Evolutionary conservation across 306 rosid genomes (phyloP).

Genomic region (Bauhinia variegata): DNA sequence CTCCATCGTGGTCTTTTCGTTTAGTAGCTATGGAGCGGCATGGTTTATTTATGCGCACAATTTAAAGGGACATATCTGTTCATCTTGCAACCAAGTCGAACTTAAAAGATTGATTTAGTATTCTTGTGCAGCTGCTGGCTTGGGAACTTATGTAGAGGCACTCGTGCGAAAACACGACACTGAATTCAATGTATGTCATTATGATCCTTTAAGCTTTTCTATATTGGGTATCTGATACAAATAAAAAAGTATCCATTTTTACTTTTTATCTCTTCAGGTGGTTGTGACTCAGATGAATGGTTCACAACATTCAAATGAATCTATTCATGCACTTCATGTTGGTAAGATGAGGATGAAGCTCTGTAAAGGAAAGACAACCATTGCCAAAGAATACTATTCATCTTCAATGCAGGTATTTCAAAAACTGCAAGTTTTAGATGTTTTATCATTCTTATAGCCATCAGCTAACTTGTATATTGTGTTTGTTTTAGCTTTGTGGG

Average conservation of each 20-base stretch:
- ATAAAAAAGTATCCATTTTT: no score
- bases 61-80: no score
- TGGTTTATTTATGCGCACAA: no score
- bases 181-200: slow-evolving; percentile 75
- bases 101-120: slow-evolving; percentile 31
- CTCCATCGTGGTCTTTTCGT: no score
- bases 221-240: no score
- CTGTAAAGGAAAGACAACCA: slow-evolving; percentile 66
- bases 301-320: slow-evolving; percentile 56
- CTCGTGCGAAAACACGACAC: slow-evolving; percentile 83
- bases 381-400: slow-evolving; percentile 82
- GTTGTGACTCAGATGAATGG: slow-evolving; percentile 83
- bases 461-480: slow-evolving; percentile 10
- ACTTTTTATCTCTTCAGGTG: slow-evolving; percentile 80
- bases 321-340: slow-evolving; percentile 78
- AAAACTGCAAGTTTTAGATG: no score
- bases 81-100: slow-evolving; percentile 1
- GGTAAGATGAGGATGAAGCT: slow-evolving; percentile 95
- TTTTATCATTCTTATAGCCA: no score
- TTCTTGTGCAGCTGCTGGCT: slow-evolving; percentile 84
- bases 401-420: slow-evolving; percentile 79
- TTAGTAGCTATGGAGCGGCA: no score
- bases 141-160: slow-evolving; percentile 93
- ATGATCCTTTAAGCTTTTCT: slow-evolving; percentile 27
- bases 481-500: slow-evolving; percentile 72